phyloP scores from a whole-genome alignment of 495 filamentous ascomycete genomes.

The Lasiosphaeria hispida region DNA sequence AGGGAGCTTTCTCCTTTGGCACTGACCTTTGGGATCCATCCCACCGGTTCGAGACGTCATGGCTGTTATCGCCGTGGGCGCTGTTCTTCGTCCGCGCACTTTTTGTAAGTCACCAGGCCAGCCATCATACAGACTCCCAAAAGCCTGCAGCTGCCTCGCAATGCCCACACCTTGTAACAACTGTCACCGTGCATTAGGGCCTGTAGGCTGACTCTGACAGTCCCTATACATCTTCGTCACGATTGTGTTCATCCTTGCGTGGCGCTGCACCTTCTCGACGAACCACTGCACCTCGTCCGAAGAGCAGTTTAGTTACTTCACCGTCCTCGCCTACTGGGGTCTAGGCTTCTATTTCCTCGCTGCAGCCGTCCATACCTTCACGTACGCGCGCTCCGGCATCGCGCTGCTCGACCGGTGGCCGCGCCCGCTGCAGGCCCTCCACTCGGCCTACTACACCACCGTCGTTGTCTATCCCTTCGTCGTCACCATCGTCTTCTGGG shows the following conservation, averaged over 20 bases:
- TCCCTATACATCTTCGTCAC: conserved; percentile 69
- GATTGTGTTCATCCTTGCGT: conserved; percentile 66
- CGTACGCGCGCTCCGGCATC: conserved; percentile 55
- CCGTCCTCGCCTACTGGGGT: conserved; percentile 74
- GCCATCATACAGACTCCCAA: background rate
- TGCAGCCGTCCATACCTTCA: conserved; percentile 61
- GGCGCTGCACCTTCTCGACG: conserved; percentile 39
- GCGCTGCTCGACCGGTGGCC: conserved; percentile 63
- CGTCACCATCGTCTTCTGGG: conserved; percentile 66
- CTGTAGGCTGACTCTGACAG: conserved; percentile 21
- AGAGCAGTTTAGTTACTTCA: conserved; percentile 75
- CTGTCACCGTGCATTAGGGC: background rate
- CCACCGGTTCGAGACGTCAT: conserved; percentile 72
- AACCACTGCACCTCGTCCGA: conserved; percentile 33
- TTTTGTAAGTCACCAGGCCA: conserved; percentile 41
- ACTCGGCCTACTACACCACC: conserved; percentile 64
- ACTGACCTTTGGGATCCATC: conserved; percentile 53
- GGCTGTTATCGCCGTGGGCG: conserved; percentile 63
- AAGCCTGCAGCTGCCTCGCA: background rate
- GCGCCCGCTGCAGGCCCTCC: conserved; percentile 59
- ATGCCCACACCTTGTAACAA: background rate
- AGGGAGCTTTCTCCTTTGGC: conserved; percentile 37
- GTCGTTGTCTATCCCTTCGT: conserved; percentile 68
- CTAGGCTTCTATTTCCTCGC: conserved; percentile 73
- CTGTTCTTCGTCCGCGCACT: conserved; percentile 59